Evolutionary conservation across 768 basidiomycete species (phyloP).

Genomic region (Goffeauzyma gilvescens): DNA sequence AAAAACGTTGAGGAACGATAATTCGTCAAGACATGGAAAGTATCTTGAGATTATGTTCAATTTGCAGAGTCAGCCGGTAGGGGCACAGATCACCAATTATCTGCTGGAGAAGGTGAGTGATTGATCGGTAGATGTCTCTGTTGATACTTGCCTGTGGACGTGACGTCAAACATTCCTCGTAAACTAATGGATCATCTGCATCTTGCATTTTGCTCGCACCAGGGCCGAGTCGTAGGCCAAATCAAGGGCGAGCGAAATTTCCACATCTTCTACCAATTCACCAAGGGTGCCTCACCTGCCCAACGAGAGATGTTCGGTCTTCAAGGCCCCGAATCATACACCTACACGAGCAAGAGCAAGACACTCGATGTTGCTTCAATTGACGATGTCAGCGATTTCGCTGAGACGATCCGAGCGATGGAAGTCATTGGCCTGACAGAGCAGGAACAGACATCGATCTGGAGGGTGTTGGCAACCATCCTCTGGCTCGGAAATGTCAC

Average conservation of each 20-base stretch:
- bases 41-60: conserved; percentile 99
- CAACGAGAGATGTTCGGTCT: conserved; percentile 87
- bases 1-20: conserved; percentile 95
- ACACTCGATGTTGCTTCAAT: conserved; percentile 82
- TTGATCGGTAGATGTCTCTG: neutral
- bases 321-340: conserved; percentile 87
- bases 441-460: conserved; percentile 76
- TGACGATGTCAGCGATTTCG: conserved; percentile 69
- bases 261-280: conserved; percentile 99
- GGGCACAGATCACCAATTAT: conserved; percentile 97
- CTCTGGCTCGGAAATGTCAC: conserved; percentile 95
- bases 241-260: conserved; percentile 92
- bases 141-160: neutral
- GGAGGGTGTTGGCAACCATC: conserved; percentile 73
- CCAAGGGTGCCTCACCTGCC: conserved; percentile 73
- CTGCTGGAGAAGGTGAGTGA: conserved; percentile 77
- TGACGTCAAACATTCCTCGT: neutral
- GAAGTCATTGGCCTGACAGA: conserved; percentile 65
- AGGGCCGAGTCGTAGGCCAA: conserved; percentile 65
- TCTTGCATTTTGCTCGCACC: neutral
- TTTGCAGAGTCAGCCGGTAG: conserved; percentile 71
- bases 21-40: conserved; percentile 96
- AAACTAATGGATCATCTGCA: too few species aligned
- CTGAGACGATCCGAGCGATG: conserved; percentile 88
- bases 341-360: conserved; percentile 78